Conservation (phyloP, 805 yeast species). For the Hanseniaspora mollemarum region DNA sequence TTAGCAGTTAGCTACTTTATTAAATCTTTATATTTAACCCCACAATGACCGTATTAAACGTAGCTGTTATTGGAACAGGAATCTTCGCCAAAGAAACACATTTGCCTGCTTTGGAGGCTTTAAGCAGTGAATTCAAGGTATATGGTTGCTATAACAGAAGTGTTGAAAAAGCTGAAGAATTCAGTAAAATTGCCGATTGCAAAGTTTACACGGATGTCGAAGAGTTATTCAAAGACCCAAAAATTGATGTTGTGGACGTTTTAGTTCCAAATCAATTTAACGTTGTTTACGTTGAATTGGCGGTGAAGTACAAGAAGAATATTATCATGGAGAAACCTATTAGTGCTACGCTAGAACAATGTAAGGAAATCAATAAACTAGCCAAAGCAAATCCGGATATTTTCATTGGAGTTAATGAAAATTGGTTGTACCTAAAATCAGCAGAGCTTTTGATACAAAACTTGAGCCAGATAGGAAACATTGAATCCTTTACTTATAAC, state of each 20-base stretch:
- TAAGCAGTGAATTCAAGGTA: slow-evolving; percentile 43
- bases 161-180: slow-evolving; percentile 65
- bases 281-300: slow-evolving; percentile 53
- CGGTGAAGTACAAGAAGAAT: slow-evolving; percentile 66
- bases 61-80: slow-evolving; percentile 70
- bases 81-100: slow-evolving; percentile 81
- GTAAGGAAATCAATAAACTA: slow-evolving; percentile 62
- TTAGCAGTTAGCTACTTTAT: too few species aligned
- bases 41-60: slow-evolving; percentile 35
- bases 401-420: slow-evolving; percentile 71
- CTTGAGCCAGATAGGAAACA: slow-evolving; percentile 60
- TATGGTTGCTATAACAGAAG: slow-evolving; percentile 76
- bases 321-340: slow-evolving; percentile 81
- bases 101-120: slow-evolving; percentile 54
- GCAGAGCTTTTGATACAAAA: slow-evolving; percentile 44
- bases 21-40: too few species aligned
- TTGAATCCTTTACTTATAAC: slow-evolving; percentile 56
- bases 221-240: slow-evolving; percentile 51
- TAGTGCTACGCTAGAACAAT: slow-evolving; percentile 75
- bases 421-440: slow-evolving; percentile 68
- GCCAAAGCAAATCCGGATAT: slow-evolving; percentile 44
- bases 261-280: slow-evolving; percentile 82
- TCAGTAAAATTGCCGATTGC: slow-evolving; percentile 51
- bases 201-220: slow-evolving; percentile 54
- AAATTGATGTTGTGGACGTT: slow-evolving; percentile 70